Conservation (phyloP, 2,329 filamentous ascomycete species). For the Colletotrichum siamense region DNA sequence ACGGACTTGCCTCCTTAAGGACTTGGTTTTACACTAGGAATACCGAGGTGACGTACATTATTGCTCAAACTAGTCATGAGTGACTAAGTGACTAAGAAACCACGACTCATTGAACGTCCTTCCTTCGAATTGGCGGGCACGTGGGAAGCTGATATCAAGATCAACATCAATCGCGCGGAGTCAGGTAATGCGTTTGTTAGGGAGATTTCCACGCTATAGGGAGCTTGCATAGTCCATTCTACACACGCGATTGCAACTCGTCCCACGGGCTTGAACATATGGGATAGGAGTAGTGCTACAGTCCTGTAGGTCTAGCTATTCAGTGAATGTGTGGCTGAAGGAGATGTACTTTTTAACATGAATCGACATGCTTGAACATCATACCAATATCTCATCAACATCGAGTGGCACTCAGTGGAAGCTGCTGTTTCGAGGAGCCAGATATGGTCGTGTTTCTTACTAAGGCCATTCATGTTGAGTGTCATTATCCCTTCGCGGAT, state of each 20-base stretch:
- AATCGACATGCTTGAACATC: neutral
- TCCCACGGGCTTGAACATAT: neutral
- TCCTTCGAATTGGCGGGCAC: neutral
- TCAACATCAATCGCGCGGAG: neutral
- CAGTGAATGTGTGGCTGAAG: rapidly evolving
- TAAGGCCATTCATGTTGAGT: neutral
- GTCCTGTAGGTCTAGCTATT: neutral
- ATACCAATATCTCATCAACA: rapidly evolving
- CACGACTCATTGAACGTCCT: neutral
- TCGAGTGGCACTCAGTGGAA: rapidly evolving
- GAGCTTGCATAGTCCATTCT: neutral
- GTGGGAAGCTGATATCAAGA: neutral
- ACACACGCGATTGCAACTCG: neutral
- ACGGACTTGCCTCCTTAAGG: neutral
- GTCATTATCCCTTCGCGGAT: neutral
- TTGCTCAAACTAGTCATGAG: neutral
- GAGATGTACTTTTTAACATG: neutral
- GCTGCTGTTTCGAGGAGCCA: neutral
- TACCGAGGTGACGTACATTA: neutral
- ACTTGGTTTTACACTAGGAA: neutral
- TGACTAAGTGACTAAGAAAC: neutral
- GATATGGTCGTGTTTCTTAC: neutral
- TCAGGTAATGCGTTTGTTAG: neutral
- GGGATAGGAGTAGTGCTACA: neutral
- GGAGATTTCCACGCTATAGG: neutral